Base-by-base conservation (phyloP, 2,329 filamentous ascomycete genomes). In the Cercospora citrullina region DNA sequence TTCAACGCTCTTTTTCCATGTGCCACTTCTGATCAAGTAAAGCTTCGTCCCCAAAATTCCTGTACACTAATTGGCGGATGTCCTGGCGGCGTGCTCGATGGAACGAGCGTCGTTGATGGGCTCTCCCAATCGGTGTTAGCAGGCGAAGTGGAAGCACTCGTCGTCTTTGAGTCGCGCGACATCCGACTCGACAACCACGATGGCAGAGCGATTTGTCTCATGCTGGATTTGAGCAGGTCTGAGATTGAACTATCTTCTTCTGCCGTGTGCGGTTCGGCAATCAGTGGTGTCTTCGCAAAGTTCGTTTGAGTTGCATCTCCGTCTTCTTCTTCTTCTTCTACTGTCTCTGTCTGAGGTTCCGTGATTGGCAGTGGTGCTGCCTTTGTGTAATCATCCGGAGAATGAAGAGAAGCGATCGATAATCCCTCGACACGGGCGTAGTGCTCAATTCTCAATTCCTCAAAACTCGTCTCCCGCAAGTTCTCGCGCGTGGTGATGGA, bases 161-260 rank as follows among this genome's bases (percentile, higher is more conserved):
- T 30, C 10, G 28, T 16, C 21, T 16, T 30, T 23, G 21, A 3
- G 2, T 64, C 51, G 62, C 62, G 62, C 23, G 55, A 64, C 21
- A 33, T 64, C 18, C 62, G 51, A 45, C 62, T 64, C 2, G 62
- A 57, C 14, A 64, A 39, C 62, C 62, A 64, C 5, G 30, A 30
- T 39, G 62, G 62, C 5, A 58, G 36, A 12, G 48, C 62, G 16
- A 58, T 58, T 7, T 64, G 30, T 42, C 21, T 23, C n/a, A 64
- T 33, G 39, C 62, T 57, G 10, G 45, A 33, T 23, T 14, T 53
- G 9, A 42, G 36, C 0, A 53, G 45, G 4, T 51, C 53, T 3
- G 45, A 51, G 4, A 51, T 51, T 2, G 45, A 51, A 14, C 5
- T 51, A 2, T 51, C 45, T 28, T 58, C 23, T 51, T 8, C 26